A percentile compares a stretch with the other conserved stretches of the same genome.
These are phyloP conservation scores for Camellia japonica DNA, from an alignment of 148 eudicot genomes.

Conservation along the genomic window DNA sequence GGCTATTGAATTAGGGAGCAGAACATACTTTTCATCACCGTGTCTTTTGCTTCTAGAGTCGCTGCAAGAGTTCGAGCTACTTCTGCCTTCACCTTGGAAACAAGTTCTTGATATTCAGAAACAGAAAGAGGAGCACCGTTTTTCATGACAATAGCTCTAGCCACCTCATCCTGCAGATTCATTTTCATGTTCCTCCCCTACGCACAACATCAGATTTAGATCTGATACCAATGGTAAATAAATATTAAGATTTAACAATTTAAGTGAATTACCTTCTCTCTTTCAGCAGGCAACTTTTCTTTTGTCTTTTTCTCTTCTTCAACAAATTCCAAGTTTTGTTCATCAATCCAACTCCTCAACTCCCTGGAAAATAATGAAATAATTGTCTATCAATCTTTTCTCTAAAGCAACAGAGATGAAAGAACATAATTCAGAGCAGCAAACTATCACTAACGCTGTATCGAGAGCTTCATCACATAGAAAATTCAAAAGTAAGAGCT, in stretches of 20 bases:
- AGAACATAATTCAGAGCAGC: conserved; percentile 1
- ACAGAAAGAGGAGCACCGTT: conserved; percentile 18
- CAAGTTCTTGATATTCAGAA: conserved; percentile 22
- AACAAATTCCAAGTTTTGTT: conserved; percentile 12
- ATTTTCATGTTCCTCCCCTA: conserved; percentile 18
- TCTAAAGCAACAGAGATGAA: background rate
- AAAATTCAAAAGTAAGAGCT: conserved; percentile 26
- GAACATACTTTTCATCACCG: conserved; percentile 15
- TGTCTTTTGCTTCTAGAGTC: conserved; percentile 3
- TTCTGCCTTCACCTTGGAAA: conserved; percentile 23
- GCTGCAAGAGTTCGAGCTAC: conserved; percentile 18
- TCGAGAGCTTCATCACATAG: conserved; percentile 38
- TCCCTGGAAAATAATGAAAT: conserved; percentile 15
- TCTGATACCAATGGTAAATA: background rate
- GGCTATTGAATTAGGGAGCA: background rate
- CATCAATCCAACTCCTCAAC: conserved; percentile 26
- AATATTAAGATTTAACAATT: background rate
- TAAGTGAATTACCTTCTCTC: conserved; percentile 18
- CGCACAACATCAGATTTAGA: background rate
- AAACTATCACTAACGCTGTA: conserved; percentile 19
- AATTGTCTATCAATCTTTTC: background rate
- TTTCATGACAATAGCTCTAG: conserved; percentile 18
- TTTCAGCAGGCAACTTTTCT: conserved; percentile 5
- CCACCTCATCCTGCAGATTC: conserved; percentile 27
- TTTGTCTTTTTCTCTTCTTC: conserved; percentile 18